Evolutionary conservation across 805 yeast species (phyloP), one percentile per base, ranked within the genome.

Genomic region (Metschnikowia sp.): DNA sequence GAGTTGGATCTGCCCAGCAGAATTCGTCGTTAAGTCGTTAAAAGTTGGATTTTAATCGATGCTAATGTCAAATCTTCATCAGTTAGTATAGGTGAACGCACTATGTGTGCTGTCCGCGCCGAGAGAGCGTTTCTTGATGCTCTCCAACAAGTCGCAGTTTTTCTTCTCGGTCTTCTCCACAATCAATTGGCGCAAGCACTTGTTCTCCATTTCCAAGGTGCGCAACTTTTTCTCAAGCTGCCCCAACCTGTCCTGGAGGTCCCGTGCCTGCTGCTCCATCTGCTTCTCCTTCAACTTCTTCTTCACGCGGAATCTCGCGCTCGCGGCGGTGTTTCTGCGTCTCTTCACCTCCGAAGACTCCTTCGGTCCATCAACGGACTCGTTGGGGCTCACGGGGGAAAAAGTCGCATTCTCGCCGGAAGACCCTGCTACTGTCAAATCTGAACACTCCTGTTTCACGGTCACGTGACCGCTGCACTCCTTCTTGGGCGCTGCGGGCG

Each of bases 221-320:
- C 83, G 83, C 49, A 94, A 81, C 61, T 83, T 83, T 60, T 79
- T 76, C 64, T 90, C 96, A 52, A 90, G 74, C 19, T 72, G 70
- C 40, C 73, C 68, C 12, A 91, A 83, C 51, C 79, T 68, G 31
- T 86, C 91, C 56, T 81, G 82, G 57, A 92, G 74, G 50, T 86
- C 91, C 56, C 80, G 79, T 15, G 91, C 77, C 49, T 77, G 81
- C 49, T 82, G 74, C 67, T 91, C 96, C 83, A 92, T 79, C 63
- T 91, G 92, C 68, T 87, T 94, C 69, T 92, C 97, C 65, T 88
- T 86, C 68, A 86, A 61, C 76, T 92, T 91, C 81, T 88, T 90
- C 77, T 88, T 89, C 62, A 89, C 80, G 54, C 99, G 78, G 74
- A 92, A 92, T 50, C 98, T 76, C 4, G 97, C 97, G 18, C 92